Evolutionary conservation across 2,329 filamentous ascomycete species (phyloP).

Genomic region (Colletotrichum sp.): DNA sequence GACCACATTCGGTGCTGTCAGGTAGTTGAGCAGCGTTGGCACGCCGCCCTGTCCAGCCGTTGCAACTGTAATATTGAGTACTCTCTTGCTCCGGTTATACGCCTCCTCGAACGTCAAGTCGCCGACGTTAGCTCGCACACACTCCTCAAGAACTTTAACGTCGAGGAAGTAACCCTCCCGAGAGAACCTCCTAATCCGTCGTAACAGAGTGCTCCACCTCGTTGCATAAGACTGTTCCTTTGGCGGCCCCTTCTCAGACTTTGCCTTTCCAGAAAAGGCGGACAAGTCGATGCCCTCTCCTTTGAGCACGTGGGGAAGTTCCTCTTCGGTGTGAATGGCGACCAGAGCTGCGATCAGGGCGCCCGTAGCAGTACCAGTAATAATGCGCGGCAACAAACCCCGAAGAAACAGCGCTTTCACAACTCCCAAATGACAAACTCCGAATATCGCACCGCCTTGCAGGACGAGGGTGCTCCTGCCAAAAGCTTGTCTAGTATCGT

Average conservation of each 20-base stretch:
- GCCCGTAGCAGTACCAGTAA: conserved; percentile 89
- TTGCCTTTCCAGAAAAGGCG: conserved; percentile 62
- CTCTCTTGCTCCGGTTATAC: conserved; percentile 81
- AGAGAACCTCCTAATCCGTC: conserved; percentile 72
- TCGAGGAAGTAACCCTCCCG: conserved; percentile 85
- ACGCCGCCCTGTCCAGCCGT: conserved; percentile 76
- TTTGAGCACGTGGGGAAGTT: conserved; percentile 77
- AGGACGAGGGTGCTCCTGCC: conserved; percentile 85
- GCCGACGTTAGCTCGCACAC: conserved; percentile 83
- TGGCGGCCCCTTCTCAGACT: conserved; percentile 32
- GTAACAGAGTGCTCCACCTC: conserved; percentile 63
- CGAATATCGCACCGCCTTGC: conserved; percentile 91
- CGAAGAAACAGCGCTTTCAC: conserved; percentile 85
- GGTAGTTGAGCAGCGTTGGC: conserved; percentile 86
- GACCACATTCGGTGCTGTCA: conserved; percentile 92
- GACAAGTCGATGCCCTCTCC: conserved; percentile 84
- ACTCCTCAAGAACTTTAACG: conserved; percentile 80
- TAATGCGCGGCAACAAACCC: conserved; percentile 84
- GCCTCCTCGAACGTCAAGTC: conserved; percentile 94
- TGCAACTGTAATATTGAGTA: conserved; percentile 91
- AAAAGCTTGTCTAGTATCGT: conserved; percentile 87
- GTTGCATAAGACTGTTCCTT: conserved; percentile 44
- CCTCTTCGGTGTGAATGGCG: conserved; percentile 84
- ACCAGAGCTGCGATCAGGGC: conserved; percentile 89
- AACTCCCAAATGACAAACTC: conserved; percentile 87